Base-by-base conservation (phyloP, 257 asterid genomes). In the Prunella vulgaris region DNA sequence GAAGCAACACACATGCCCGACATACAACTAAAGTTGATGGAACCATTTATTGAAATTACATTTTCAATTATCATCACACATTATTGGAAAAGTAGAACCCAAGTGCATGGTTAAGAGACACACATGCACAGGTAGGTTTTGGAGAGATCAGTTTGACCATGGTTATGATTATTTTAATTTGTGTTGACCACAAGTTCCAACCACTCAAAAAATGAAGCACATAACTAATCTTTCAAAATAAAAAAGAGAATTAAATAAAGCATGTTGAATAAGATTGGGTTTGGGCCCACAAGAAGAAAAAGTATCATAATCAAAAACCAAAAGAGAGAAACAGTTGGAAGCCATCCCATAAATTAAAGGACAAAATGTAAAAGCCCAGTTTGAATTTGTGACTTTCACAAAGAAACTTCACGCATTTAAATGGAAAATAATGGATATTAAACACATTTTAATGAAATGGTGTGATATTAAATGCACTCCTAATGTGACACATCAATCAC, bases 211-310 rank as follows among this genome's bases (percentile, higher is more conserved):
- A 44, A 5, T 20, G 10, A 6, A 48, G 21, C 18, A 38, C 60
- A 17, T 38, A 66, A 38, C 37, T 71, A 70, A 46, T 72, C 68
- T 77, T 27, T 69, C 60, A 66, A 76, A 64, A n/a, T 1, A 38
- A 60, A 70, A 52, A 28, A 17, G 42, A 33, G 15, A 57, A n/a
- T n/a, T n/a, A n/a, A 38, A 10, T 17, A 77, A 77, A 70, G 64
- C 58, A 68, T 62, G 69, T 77, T 22, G 69, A 60, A 51, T 68
- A 69, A 60, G 38, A 73, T 74, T 71, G 80, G 18, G 5, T n/a
- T 38, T 78, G 86, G 62, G 80, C 91, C 89, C 85, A 80, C 87
- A 72, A 49, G 22, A 82, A 79, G 73, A 60, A 73, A 77, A 79
- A 85, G 87, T 54, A 77, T 65, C 72, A 62, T 79, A 78, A 74